Percentiles rank a stretch among this genome's conserved stretches.
phyloP scores from a whole-genome alignment of 2,329 filamentous ascomycete genomes.

The Colletotrichum camelliae region DNA sequence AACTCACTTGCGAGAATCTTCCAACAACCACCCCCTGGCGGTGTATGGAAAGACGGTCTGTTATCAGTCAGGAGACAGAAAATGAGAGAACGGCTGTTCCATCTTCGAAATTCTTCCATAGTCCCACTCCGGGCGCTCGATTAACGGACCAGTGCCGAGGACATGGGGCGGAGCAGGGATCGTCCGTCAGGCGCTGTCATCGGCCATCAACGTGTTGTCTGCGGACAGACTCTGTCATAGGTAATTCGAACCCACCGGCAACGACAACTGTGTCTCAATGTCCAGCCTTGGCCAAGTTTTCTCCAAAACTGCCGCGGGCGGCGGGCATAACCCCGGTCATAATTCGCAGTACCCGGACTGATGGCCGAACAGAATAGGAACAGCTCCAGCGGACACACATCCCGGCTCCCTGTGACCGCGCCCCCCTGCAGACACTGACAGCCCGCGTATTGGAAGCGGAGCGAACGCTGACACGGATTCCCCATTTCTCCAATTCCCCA shows the following conservation, averaged over 20 bases:
- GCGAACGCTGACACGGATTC: not conserved
- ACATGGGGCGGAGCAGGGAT: not conserved
- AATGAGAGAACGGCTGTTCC: not conserved
- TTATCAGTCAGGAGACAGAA: not conserved
- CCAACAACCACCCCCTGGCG: not conserved
- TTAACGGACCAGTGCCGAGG: not conserved
- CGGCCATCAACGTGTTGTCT: not conserved
- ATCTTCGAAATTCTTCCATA: not conserved
- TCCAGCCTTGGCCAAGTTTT: not conserved
- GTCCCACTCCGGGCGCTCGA: not conserved
- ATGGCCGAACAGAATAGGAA: not conserved
- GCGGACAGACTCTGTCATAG: not conserved
- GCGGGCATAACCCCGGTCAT: slow-evolving; percentile 3
- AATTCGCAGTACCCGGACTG: not conserved
- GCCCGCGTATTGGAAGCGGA: not conserved
- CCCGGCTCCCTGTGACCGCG: not conserved
- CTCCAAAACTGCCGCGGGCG: not conserved
- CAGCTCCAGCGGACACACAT: not conserved
- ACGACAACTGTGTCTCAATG: not conserved
- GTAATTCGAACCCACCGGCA: not conserved
- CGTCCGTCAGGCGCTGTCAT: not conserved
- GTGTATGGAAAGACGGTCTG: not conserved
- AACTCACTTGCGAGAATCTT: slow-evolving; percentile 14
- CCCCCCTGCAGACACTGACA: not conserved
- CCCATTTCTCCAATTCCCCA: slow-evolving; percentile 1